Percentiles rank a stretch among this genome's conserved stretches.
Conservation (phyloP, 192 early-diverging fungal species). For the Rhizophagus clarus region DNA sequence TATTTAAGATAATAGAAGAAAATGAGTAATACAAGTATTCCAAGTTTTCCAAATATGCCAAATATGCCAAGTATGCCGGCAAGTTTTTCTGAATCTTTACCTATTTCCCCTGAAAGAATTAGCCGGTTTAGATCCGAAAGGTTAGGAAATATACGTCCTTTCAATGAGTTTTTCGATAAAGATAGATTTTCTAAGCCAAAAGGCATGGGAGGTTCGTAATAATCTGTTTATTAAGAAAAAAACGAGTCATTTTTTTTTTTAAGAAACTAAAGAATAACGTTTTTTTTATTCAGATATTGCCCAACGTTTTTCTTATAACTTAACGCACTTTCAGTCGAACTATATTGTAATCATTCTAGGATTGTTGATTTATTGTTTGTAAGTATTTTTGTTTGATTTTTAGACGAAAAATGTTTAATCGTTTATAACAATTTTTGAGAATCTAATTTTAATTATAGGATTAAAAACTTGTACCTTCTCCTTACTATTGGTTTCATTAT, state of each 20-base stretch:
- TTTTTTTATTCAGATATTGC: constrained; percentile 39
- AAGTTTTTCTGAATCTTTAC: constrained; percentile 4
- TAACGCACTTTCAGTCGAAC: constrained; percentile 62
- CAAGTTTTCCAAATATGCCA: too few species aligned
- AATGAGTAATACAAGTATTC: not conserved
- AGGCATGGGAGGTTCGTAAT: constrained; percentile 40
- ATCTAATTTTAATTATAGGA: constrained; percentile 36
- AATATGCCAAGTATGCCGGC: not conserved
- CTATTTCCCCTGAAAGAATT: constrained; percentile 16
- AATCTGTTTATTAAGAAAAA: not conserved
- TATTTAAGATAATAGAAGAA: not conserved
- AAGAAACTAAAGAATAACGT: not conserved
- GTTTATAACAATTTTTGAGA: not conserved
- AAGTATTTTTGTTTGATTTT: constrained; percentile 25
- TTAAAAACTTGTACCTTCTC: constrained; percentile 52
- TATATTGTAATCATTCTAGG: constrained; percentile 60
- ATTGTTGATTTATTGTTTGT: constrained; percentile 59
- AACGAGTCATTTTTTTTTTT: not conserved
- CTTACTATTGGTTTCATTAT: constrained; percentile 54
- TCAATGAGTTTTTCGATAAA: constrained; percentile 60
- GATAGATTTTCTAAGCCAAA: constrained; percentile 53
- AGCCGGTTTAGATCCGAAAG: constrained; percentile 40
- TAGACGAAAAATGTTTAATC: not conserved
- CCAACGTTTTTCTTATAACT: constrained; percentile 54
- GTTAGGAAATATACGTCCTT: constrained; percentile 50